Percentiles rank a stretch among this genome's conserved stretches.
Evolutionary conservation across 2,329 filamentous ascomycete species (phyloP).

Genomic region (Botryosphaeria dothidea): DNA sequence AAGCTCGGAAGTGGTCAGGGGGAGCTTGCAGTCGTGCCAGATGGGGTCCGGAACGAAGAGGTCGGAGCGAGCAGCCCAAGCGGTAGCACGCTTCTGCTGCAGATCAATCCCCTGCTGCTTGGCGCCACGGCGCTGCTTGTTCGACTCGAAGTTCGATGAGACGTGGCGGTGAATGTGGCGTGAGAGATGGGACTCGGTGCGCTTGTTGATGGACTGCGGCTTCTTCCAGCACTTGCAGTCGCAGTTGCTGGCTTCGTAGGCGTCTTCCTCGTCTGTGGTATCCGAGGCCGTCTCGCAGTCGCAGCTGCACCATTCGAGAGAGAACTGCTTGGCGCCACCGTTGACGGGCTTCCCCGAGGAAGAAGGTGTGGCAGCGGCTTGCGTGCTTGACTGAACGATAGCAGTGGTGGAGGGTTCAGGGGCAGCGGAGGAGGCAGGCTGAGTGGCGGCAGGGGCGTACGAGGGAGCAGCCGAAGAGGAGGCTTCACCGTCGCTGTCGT

Average conservation of each 20-base stretch:
- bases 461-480: background rate
- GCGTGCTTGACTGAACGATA: background rate
- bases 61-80: conserved; percentile 41
- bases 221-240: conserved; percentile 17
- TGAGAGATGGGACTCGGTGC: conserved; percentile 4
- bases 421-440: background rate
- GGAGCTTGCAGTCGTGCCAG: conserved; percentile 34
- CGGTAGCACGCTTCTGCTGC: conserved; percentile 28
- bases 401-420: background rate
- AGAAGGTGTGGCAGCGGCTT: conserved; percentile 6
- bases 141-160: background rate
- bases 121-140: background rate
- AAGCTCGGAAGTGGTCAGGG: conserved; percentile 41
- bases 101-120: conserved; percentile 14
- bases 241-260: conserved; percentile 17
- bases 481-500: background rate
- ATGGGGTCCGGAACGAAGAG: conserved; percentile 38
- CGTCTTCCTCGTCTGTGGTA: background rate
- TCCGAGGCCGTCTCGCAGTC: background rate
- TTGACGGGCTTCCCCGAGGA: conserved; percentile 21
- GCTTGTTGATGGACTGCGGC: background rate
- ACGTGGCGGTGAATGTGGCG: conserved; percentile 12
- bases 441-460: background rate
- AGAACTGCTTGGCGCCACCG: background rate
- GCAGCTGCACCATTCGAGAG: conserved; percentile 18